Evolutionary conservation across 352 stramenopile genomes (phyloP), one percentile per base, ranked within the genome.

Genomic region (Blastocystis sp.): DNA sequence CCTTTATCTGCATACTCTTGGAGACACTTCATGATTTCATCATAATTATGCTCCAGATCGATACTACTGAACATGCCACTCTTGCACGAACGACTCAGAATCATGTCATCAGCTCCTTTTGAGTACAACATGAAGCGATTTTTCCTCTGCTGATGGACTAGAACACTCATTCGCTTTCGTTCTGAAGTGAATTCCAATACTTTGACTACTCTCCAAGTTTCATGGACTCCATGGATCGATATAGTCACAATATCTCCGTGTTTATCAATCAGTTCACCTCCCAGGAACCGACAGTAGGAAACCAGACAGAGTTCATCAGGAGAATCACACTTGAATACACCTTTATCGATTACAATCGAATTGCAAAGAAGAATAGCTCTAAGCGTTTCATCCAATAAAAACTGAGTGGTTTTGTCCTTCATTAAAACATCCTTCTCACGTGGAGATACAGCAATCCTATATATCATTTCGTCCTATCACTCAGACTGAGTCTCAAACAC

Each of bases 131-230:
- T 22, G 11, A 13, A 37, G 4, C 70, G 70, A 6, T 44, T 35
- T 27, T 19, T 9, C 4, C 7, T 33, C 15, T 92, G 91, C 37
- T 94, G 92, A 33, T 95, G 93, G 40, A 98, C 94, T 51, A 99
- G 92, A 48, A 99, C 94, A 30, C 95, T 98, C 97, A 99, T 99
- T 79, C 97, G 92, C 91, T 99, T 99, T 9, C 97, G 92, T 75
- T 98, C 94, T 62, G 95, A 97, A 91, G 98, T 97, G 92, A 99
- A 99, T 90, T 98, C 97, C 62, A 98, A 96, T 4, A 98, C 93
- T 68, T 98, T 97, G 62, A 98, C 90, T 84, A 98, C 95, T 82
- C 95, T 91, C 92, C 95, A 98, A 30, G 93, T 94, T 92, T 94
- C 42, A n/a, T 30, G 54, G 19, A 27, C 11, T 27, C 87, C 79